Base-by-base conservation (phyloP, 1,284 basidiomycete genomes). In the Sanghuangporus sanghuang region DNA sequence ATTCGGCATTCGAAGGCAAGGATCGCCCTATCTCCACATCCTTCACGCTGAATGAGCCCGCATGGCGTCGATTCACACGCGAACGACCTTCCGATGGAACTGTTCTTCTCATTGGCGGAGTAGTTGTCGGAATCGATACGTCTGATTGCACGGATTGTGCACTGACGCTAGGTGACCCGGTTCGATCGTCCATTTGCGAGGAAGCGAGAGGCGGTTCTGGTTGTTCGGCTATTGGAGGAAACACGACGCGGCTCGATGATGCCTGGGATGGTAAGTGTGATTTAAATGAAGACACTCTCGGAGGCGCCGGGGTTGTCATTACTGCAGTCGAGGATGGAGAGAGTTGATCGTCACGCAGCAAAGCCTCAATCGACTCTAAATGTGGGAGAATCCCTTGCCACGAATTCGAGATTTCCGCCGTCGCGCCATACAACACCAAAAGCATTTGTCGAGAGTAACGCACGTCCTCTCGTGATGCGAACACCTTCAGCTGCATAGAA, bases 1-100 rank as follows among this genome's bases (percentile, higher is more conserved):
- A 53, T 59, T 79, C 79, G 48, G 84, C 81, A 67, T 84, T 83
- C 14, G 87, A 87, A 3, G 92, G 90, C 67, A 96, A 77, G 61
- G 85, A 80, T 74, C 89, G 92, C 42, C 95, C 95, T 62, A 93
- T 86, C 73, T 96, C 89, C 1, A 97, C 90, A 72, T 97, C 95
- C 71, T 93, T 91, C 40, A 84, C 89, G 68, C 93, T 95, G 78
- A 96, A 97, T 0, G 94, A 96, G 6, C 95, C 95, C 1, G 92
- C 95, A 73, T 96, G 92, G 23, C 95, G 81, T n/a, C 94, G 83
- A 66, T 81, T 82, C 69, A 80, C 85, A 62, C 76, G 75, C 53
- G 71, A 68, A 64, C 76, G 65, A 3, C 55, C 59, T 40, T 66
- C 63, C n/a, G 63, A 59, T 11, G 50, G 48, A 6, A 53, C 23